phyloP scores from a whole-genome alignment of 768 basidiomycete genomes.

The Mycena maculata region DNA sequence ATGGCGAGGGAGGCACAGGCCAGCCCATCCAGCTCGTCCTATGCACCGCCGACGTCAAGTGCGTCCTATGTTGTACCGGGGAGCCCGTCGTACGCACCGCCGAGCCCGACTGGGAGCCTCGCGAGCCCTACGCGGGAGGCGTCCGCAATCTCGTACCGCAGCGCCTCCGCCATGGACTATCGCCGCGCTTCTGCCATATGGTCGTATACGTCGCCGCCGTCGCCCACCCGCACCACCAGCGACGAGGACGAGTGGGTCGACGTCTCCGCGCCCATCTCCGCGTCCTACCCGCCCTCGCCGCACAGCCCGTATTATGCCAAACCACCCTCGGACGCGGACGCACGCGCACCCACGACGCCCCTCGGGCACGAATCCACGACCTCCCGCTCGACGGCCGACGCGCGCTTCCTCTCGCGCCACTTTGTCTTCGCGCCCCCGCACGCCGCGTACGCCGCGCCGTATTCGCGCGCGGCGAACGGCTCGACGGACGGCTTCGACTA shows the following conservation, averaged over 20 bases:
- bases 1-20: not conserved
- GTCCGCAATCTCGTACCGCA: not conserved
- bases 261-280: not conserved
- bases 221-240: not conserved
- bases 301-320: conserved; percentile 10
- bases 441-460: not conserved
- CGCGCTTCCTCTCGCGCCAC: conserved; percentile 23
- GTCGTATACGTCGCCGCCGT: too few relatives aligned
- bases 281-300: conserved; percentile 19
- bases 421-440: conserved; percentile 2
- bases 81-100: too few relatives aligned
- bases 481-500: not conserved
- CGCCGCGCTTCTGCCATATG: not conserved
- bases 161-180: conserved; percentile 3
- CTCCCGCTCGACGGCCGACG: conserved; percentile 9
- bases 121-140: conserved; percentile 23
- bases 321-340: not conserved
- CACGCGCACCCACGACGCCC: not conserved
- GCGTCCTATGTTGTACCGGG: too few relatives aligned
- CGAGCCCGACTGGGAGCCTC: not conserved
- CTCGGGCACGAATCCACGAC: conserved; percentile 12
- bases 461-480: not conserved
- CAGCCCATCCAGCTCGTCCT: not conserved
- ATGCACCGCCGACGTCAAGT: too few relatives aligned
- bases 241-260: conserved; percentile 7